Conservation (phyloP, 176 grass and related monocot species). For the Oryza meyeriana region DNA sequence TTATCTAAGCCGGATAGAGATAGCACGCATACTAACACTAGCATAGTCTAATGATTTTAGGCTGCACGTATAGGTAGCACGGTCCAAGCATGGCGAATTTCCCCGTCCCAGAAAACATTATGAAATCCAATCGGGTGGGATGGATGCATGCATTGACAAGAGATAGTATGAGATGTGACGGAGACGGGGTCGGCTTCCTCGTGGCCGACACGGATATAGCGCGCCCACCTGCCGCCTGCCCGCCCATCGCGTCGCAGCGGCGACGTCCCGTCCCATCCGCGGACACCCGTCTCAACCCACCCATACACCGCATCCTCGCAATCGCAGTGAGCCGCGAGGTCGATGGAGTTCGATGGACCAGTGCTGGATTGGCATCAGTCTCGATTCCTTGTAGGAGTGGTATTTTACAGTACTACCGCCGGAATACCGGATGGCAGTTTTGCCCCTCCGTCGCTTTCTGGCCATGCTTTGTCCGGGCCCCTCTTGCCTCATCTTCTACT, state of each 20-base stretch:
- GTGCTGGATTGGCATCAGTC: not conserved
- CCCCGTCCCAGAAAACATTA: not conserved
- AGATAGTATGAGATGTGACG: not conserved
- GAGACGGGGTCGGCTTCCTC: constrained; percentile 35
- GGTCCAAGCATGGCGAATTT: not conserved
- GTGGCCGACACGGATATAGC: constrained; percentile 50
- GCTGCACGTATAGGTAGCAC: not conserved
- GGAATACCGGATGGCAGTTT: not conserved
- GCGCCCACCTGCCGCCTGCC: not conserved
- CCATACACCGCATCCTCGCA: not conserved
- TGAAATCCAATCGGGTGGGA: not conserved
- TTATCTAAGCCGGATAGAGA: not conserved
- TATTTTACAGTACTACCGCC: not conserved
- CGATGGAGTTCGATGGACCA: not conserved
- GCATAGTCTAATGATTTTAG: not conserved
- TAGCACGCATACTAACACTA: not conserved
- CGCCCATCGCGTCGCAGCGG: constrained; percentile 7
- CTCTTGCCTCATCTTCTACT: not conserved
- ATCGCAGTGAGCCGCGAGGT: not conserved
- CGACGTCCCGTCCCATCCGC: constrained; percentile 41
- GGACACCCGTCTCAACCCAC: constrained; percentile 15
- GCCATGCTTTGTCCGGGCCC: not conserved
- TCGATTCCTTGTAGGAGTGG: not conserved
- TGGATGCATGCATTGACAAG: not conserved
- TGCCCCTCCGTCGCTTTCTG: not conserved